These are phyloP conservation scores for Pseudogymnoascus verrucosus DNA, from an alignment of 2,329 filamentous ascomycete genomes.

Conservation along the genomic window DNA sequence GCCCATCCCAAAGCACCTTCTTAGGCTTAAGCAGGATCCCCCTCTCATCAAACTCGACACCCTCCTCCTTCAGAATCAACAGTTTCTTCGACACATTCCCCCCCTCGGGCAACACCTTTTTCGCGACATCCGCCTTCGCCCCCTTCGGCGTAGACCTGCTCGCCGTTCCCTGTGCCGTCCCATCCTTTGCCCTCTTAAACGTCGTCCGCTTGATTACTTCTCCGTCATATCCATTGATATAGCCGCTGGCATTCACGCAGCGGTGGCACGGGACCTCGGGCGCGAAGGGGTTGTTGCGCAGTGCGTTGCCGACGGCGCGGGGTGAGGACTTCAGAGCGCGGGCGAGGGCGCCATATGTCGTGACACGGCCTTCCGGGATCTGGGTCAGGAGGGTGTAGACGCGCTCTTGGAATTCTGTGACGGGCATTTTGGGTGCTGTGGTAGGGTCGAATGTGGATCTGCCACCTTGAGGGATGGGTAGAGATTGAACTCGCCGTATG, in stretches of 20 bases:
- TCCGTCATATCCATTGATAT: conserved; percentile 61
- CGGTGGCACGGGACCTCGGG: conserved; percentile 62
- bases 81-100: conserved; percentile 40
- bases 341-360: conserved; percentile 52
- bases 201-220: conserved; percentile 24
- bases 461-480: neutral
- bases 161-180: neutral
- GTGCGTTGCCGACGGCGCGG: conserved; percentile 53
- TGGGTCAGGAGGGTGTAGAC: conserved; percentile 51
- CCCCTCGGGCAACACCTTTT: conserved; percentile 20
- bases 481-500: neutral
- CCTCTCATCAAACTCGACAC: conserved; percentile 37
- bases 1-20: conserved; percentile 4
- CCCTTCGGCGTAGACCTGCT: neutral
- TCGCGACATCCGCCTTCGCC: neutral
- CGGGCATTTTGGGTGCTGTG: neutral
- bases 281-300: conserved; percentile 53
- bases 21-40: conserved; percentile 20
- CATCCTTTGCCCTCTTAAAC: neutral
- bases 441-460: neutral
- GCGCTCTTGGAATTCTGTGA: conserved; percentile 15
- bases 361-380: conserved; percentile 50
- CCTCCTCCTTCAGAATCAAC: conserved; percentile 36
- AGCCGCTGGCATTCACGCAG: conserved; percentile 53
- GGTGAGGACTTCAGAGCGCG: conserved; percentile 50